Conservation (phyloP, 441 rosid species). For the Populus trichocarpa region DNA sequence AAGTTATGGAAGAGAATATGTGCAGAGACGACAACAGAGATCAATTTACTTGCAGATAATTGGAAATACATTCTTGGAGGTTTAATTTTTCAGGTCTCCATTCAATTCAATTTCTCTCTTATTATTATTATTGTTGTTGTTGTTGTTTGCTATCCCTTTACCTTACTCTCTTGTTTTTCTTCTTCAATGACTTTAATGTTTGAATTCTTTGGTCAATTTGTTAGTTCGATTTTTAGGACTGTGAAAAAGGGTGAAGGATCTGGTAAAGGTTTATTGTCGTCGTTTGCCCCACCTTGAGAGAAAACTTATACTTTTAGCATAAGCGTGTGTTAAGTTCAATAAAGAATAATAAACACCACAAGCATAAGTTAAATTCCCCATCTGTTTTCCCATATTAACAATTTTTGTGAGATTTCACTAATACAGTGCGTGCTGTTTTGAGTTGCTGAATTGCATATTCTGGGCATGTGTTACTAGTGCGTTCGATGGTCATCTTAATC, state of each 20-base stretch:
- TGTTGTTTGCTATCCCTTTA: neutral
- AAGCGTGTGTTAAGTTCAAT: conserved; percentile 11
- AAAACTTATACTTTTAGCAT: conserved; percentile 30
- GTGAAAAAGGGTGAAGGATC: conserved; percentile 25
- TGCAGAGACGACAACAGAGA: conserved; percentile 76
- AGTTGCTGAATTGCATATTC: neutral
- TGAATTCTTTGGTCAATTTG: neutral
- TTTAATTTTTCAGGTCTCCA: conserved; percentile 81
- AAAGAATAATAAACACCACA: neutral
- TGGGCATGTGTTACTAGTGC: neutral
- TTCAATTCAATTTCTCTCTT: neutral
- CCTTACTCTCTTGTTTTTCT: neutral
- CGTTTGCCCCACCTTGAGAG: conserved; percentile 24
- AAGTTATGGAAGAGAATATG: conserved; percentile 93
- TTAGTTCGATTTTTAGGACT: neutral
- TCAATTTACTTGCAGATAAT: conserved; percentile 75
- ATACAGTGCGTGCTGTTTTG: neutral
- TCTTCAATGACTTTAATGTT: neutral
- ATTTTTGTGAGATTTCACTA: neutral
- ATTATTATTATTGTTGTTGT: neutral
- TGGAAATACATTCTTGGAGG: conserved; percentile 95
- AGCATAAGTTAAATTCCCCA: conserved; percentile 26
- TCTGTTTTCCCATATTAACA: conserved; percentile 12
- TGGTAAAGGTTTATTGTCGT: conserved; percentile 40
- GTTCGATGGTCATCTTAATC: neutral